Evolutionary conservation across 2,329 filamentous ascomycete species (phyloP), one percentile per base, ranked within the genome.

Genomic region (Tolypocladium sp.): DNA sequence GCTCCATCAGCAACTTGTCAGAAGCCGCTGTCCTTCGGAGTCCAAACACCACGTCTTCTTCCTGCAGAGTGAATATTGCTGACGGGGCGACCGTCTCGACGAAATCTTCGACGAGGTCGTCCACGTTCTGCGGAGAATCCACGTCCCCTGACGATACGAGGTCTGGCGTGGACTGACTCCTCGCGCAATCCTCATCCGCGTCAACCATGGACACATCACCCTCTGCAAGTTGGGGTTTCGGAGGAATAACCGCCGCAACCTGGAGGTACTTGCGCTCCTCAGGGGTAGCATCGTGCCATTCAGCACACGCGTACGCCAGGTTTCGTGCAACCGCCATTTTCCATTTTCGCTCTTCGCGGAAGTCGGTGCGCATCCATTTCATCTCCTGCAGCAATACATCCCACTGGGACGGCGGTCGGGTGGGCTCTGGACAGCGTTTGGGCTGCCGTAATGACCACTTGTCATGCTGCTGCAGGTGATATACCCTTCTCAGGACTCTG

Each of bases 341-440:
- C 92, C 92, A 96, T 71, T 96, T 96, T 46, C 91, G 81, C 72
- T 97, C 94, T 73, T 97, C 91, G 57, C 89, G 84, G 68, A 97
- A 97, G 73, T 99, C 94, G 2, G 92, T 97, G 56, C 92, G 85
- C 91, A 99, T 95, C 93, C 93, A 97, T 72, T 92, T 96, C 83
- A 93, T 91, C 76, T 99, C 92, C 65, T 92, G 84, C 38, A 99
- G 77, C 58, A 97, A 73, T 57, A 93, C 82, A 74, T 99, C 94
- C 83, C 88, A 90, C 65, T 97, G 93, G 2, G 88, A 87, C 1
- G 84, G 82, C 22, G 87, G 88, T 42, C 91, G 84, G 4, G 84
- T 80, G 5, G 93, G 92, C 72, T 99, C 94, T 2, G 86, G 81
- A 44, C 87, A 90, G 59, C 92, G 88, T 69, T 95, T 91, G 51